These are phyloP conservation scores for Saccharomyces hybrid DNA, from an alignment of 1,139 yeast species.

Conservation along the genomic window DNA sequence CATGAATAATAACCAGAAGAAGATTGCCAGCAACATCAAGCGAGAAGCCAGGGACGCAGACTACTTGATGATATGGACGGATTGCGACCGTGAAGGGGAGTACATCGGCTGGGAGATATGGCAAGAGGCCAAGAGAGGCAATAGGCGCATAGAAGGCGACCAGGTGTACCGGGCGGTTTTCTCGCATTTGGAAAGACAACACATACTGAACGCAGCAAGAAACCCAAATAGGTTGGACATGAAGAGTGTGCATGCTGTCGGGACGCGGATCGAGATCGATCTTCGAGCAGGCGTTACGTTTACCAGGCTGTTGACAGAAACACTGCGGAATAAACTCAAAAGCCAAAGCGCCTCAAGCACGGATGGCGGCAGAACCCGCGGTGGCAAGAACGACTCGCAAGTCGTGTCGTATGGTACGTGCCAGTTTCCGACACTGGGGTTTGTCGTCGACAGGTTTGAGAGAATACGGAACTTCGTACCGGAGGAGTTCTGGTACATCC, in stretches of 20 bases:
- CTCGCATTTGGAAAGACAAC: constrained; percentile 76
- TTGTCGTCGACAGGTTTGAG: constrained; percentile 87
- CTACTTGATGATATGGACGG: constrained; percentile 90
- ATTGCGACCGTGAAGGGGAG: constrained; percentile 97
- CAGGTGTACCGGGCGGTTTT: constrained; percentile 68
- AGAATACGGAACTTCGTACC: constrained; percentile 63
- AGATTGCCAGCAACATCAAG: constrained; percentile 62
- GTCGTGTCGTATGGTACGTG: constrained; percentile 82
- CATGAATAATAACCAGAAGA: constrained; percentile 37
- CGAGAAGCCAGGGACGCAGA: constrained; percentile 56
- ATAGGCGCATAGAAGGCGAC: constrained; percentile 36
- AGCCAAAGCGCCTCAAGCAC: constrained; percentile 11
- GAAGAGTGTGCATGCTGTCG: constrained; percentile 73
- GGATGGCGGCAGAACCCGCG: constrained; percentile 17
- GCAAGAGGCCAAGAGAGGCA: constrained; percentile 55
- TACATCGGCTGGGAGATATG: constrained; percentile 84
- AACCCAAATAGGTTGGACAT: constrained; percentile 58
- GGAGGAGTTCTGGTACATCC: constrained; percentile 76
- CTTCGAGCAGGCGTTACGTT: constrained; percentile 84
- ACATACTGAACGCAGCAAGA: constrained; percentile 66
- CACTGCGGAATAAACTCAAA: constrained; percentile 24
- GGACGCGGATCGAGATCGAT: constrained; percentile 80
- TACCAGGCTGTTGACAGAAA: constrained; percentile 51
- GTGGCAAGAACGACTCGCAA: constrained; percentile 25
- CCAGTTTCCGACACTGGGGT: constrained; percentile 94